Base-by-base conservation (phyloP, 306 rosid species). In the Vigna unguiculata region DNA sequence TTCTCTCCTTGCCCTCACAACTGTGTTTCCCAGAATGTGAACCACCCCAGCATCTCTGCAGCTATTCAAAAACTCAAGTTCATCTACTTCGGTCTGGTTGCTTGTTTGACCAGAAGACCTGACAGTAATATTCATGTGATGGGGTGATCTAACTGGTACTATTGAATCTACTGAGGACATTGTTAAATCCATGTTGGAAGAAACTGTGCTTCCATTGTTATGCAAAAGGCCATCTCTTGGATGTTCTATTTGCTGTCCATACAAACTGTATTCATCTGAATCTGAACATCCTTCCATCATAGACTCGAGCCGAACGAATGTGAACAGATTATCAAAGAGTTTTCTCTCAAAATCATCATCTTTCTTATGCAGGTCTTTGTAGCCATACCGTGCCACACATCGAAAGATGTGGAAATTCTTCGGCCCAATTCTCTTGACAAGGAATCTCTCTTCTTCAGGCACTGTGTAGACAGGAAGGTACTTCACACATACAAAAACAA, bases 211-310 rank as follows among this genome's bases (percentile, higher is more conserved):
- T 57, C 74, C 85, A 51, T 69, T 70, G 69, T 71, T 81, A 52
- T 54, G 83, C 79, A 82, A 25, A 13, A 82, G 17, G 51, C 67
- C 78, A 24, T 87, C 85, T 74, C 77, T 75, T 64, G 90, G 47
- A 64, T 76, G 84, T 74, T 28, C 84, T 0, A 87, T 80, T 68
- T 87, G 87, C 64, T 88, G 93, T 28, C 80, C 90, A 60, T 53
- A 80, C 55, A 86, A 19, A 81, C 98, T 91, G 72, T 88, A 95
- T 61, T 84, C 91, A 21, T 92, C 98, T 9, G 96, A 95, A 77
- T 95, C 97, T 0, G 99, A 85, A 57, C 92, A 91, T 6, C 93
- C 98, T 80, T 95, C 97, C 98, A 92, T 95, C 92, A 95, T 85
- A 62, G 92, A 82, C 79, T 95, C 98, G 0, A 90, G 92, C 82